These are phyloP conservation scores for Fusarium pseudonygamai DNA, from an alignment of 2,329 filamentous ascomycete genomes.

Conservation along the genomic window DNA sequence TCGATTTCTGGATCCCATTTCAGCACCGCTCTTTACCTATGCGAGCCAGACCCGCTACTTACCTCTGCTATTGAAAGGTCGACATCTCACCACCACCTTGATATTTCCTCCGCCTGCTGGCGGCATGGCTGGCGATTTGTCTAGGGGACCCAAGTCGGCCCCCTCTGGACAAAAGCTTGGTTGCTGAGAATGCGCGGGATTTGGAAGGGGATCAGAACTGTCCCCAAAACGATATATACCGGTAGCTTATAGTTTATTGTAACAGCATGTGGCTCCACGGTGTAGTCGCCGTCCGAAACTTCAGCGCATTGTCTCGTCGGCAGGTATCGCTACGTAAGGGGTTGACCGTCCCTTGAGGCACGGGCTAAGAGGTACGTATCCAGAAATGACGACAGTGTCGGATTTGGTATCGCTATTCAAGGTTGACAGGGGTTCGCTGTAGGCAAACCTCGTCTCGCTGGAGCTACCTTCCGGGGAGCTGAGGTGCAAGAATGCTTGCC, in stretches of 20 bases:
- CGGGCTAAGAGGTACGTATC: conserved; percentile 26
- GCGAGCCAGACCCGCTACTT: conserved; percentile 43
- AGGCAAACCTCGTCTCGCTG: neutral
- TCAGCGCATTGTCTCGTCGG: conserved; percentile 40
- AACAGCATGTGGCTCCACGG: conserved; percentile 27
- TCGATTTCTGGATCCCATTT: conserved; percentile 74
- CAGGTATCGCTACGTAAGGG: conserved; percentile 22
- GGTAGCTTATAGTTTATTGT: conserved; percentile 20
- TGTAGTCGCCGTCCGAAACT: conserved; percentile 32
- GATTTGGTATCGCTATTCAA: conserved; percentile 16
- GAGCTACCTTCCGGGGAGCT: conserved; percentile 22
- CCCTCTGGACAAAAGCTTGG: conserved; percentile 43
- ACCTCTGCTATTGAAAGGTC: conserved; percentile 97
- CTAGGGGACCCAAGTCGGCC: conserved; percentile 51
- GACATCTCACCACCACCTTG: conserved; percentile 97
- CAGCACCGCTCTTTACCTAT: conserved; percentile 21
- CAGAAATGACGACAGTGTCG: conserved; percentile 42
- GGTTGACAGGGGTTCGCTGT: conserved; percentile 6
- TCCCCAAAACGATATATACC: conserved; percentile 6
- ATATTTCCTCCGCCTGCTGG: conserved; percentile 89
- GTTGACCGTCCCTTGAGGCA: conserved; percentile 28
- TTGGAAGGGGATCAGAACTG: conserved; percentile 20
- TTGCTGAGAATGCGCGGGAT: conserved; percentile 43
- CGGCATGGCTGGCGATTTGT: conserved; percentile 48
- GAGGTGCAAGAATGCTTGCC: conserved; percentile 11